Percentiles rank a stretch among this genome's conserved stretches.
phyloP scores from a whole-genome alignment of 176 grass and related monocot genomes.

The Echinochloa phyllopogon region DNA sequence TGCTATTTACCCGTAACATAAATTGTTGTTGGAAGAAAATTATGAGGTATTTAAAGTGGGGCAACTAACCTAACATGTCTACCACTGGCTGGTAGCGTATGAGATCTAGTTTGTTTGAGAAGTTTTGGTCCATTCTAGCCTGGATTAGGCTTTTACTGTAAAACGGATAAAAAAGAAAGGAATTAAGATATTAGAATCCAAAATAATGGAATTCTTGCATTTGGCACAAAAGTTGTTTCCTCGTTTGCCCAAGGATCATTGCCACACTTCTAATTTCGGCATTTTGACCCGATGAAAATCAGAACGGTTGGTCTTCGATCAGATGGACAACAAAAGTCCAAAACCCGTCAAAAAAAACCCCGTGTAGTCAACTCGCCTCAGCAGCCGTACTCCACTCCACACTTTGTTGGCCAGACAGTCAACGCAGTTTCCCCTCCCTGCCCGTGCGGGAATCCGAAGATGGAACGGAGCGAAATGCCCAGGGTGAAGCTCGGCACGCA shows the following conservation, averaged over 20 bases:
- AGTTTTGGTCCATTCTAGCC: too few species aligned
- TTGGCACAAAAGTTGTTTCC: too few species aligned
- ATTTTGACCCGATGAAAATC: not conserved
- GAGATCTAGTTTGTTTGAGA: too few species aligned
- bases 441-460: conserved; percentile 27
- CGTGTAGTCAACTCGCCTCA: not conserved
- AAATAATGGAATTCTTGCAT: too few species aligned
- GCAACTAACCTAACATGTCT: too few species aligned
- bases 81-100: too few species aligned
- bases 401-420: not conserved
- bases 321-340: not conserved
- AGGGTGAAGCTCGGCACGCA: conserved; percentile 62
- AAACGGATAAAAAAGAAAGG: too few species aligned
- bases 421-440: not conserved
- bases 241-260: not conserved
- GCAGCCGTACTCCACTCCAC: not conserved
- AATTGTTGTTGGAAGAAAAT: too few species aligned
- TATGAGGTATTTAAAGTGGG: too few species aligned
- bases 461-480: conserved; percentile 47
- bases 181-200: too few species aligned
- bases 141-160: too few species aligned
- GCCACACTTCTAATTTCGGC: not conserved
- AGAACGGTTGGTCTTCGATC: not conserved
- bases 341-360: not conserved
- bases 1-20: too few species aligned